Conservation (phyloP, 2,329 filamentous ascomycete genomes). For the Fusarium ramigenum region DNA sequence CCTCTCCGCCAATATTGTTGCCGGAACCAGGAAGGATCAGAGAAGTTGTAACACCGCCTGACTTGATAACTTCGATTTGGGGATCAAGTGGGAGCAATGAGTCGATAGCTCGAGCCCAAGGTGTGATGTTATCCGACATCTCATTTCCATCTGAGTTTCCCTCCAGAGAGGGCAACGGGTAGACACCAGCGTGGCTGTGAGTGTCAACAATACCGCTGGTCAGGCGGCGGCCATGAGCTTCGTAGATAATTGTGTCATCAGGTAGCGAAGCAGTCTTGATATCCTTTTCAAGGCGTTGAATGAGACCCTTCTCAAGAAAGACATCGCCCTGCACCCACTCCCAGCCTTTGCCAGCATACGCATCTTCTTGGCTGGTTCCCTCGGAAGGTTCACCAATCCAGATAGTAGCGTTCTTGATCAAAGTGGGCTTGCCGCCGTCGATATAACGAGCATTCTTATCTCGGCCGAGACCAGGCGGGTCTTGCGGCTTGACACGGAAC, state of each 20-base stretch:
- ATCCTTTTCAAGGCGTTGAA: constrained; percentile 59
- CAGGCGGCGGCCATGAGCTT: constrained; percentile 68
- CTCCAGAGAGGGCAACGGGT: constrained; percentile 62
- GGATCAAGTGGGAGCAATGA: constrained; percentile 70
- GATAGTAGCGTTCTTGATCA: constrained; percentile 73
- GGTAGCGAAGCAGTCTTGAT: constrained; percentile 57
- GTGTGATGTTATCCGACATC: constrained; percentile 70
- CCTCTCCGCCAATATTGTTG: constrained; percentile 80
- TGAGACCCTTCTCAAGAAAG: constrained; percentile 68
- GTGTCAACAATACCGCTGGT: constrained; percentile 77
- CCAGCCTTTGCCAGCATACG: constrained; percentile 67
- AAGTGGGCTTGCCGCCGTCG: constrained; percentile 65
- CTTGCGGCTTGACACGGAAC: constrained; percentile 63
- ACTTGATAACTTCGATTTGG: constrained; percentile 75
- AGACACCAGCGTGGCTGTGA: constrained; percentile 73
- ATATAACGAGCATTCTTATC: constrained; percentile 69
- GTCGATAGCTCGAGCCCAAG: constrained; percentile 74
- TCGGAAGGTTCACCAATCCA: constrained; percentile 70
- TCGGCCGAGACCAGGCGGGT: constrained; percentile 65
- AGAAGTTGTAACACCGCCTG: constrained; percentile 76
- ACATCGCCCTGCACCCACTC: constrained; percentile 70
- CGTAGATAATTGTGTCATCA: constrained; percentile 59
- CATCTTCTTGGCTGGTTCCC: constrained; percentile 62
- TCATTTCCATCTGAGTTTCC: constrained; percentile 72
- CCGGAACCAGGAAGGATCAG: constrained; percentile 73